Conservation (phyloP, 306 rosid species). For the Rubus idaeus region DNA sequence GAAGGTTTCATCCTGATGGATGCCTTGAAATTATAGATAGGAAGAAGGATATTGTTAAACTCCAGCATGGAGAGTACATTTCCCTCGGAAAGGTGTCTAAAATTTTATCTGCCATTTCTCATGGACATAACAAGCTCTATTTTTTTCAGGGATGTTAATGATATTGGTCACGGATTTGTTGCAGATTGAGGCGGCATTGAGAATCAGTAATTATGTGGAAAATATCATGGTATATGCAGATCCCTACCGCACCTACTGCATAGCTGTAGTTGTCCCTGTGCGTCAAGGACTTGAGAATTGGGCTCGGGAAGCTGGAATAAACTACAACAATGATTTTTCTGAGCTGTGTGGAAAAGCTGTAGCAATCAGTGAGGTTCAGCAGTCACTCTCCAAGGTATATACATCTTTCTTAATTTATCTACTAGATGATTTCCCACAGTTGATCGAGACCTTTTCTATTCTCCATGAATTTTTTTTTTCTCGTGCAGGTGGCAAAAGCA, state of each 20-base stretch:
- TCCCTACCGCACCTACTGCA: slow-evolving; percentile 69
- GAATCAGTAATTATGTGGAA: slow-evolving; percentile 59
- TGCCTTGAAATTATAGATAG: slow-evolving; percentile 92
- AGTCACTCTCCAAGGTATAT: slow-evolving; percentile 67
- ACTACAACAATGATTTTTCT: slow-evolving; percentile 43
- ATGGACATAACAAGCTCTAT: slow-evolving; percentile 1
- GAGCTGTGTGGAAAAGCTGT: slow-evolving; percentile 76
- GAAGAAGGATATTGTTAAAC: slow-evolving; percentile 92
- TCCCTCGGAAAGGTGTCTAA: slow-evolving; percentile 83
- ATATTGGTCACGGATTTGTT: slow-evolving; percentile 12
- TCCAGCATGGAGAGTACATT: slow-evolving; percentile 90
- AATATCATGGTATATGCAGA: slow-evolving; percentile 73
- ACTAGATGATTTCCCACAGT: not conserved
- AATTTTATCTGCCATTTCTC: slow-evolving; percentile 1
- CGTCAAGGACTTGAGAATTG: slow-evolving; percentile 58
- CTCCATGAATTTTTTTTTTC: not conserved
- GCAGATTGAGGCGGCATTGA: slow-evolving; percentile 82
- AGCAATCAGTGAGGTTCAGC: slow-evolving; percentile 62
- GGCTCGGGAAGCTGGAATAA: slow-evolving; percentile 71
- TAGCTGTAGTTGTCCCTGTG: slow-evolving; percentile 67
- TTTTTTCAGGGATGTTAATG: slow-evolving; percentile 20
- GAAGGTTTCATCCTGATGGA: slow-evolving; percentile 82
- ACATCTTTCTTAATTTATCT: slow-evolving; percentile 22
- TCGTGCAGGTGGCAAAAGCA: slow-evolving; percentile 63
- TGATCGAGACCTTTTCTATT: not conserved